A percentile compares a stretch with the other conserved stretches of the same genome.
Evolutionary conservation across 345 rosid species (phyloP).

Genomic region (Salix viminalis): DNA sequence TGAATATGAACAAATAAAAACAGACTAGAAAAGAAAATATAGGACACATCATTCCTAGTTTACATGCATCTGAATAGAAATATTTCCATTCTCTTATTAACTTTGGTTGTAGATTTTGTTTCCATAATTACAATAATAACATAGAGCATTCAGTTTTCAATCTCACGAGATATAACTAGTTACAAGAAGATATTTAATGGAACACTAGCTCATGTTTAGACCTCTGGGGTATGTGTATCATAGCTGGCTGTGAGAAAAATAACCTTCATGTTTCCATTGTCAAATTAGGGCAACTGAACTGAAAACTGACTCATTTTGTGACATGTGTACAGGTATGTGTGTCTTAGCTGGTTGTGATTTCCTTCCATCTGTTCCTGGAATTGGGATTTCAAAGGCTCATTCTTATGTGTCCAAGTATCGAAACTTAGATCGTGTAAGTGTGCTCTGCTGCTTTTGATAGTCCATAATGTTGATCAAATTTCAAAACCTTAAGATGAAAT

Average conservation of each 20-base stretch:
- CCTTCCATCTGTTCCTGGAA: constrained; percentile 84
- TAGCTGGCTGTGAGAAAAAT: background rate
- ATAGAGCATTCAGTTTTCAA: background rate
- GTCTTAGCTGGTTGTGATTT: constrained; percentile 94
- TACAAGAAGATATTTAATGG: background rate
- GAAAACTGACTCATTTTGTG: constrained; percentile 9
- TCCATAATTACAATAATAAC: background rate
- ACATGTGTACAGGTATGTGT: constrained; percentile 64
- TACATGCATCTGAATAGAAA: background rate
- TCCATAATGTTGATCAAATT: background rate
- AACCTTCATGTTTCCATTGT: background rate
- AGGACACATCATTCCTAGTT: background rate
- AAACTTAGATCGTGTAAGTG: constrained; percentile 73
- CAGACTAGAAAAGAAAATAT: background rate
- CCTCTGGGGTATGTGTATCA: background rate
- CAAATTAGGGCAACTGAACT: background rate
- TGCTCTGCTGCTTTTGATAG: constrained; percentile 3
- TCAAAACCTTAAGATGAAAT: background rate
- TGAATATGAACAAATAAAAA: background rate
- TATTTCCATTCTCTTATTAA: background rate
- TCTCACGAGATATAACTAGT: background rate
- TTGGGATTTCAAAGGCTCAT: constrained; percentile 76
- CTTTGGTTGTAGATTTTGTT: background rate
- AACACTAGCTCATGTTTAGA: background rate
- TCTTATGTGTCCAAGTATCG: constrained; percentile 62